Conservation (phyloP, 2,329 filamentous ascomycete species). For the Lecanicillium sp. region DNA sequence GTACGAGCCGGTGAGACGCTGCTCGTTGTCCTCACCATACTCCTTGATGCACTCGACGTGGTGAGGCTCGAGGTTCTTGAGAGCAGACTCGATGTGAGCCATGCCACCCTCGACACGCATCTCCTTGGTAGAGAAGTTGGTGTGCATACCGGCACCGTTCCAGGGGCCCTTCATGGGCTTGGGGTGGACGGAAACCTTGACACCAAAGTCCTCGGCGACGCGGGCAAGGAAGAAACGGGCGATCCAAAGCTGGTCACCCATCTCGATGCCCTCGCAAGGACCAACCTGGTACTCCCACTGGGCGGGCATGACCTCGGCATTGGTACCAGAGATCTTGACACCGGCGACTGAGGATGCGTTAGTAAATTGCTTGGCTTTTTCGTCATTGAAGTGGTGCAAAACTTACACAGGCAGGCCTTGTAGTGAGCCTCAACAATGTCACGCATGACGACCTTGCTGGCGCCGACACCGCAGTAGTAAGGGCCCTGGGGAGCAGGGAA, state of each 20-base stretch:
- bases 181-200: slow-evolving; percentile 88
- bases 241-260: slow-evolving; percentile 96
- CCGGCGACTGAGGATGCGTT: no score
- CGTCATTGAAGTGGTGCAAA: no score
- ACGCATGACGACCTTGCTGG: slow-evolving; percentile 94
- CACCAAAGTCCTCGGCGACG: slow-evolving; percentile 92
- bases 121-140: slow-evolving; percentile 83
- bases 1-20: slow-evolving; percentile 84
- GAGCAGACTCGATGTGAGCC: slow-evolving; percentile 82
- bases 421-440: slow-evolving; percentile 77
- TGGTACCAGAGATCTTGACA: slow-evolving; percentile 94
- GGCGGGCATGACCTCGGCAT: slow-evolving; percentile 96
- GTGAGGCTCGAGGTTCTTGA: slow-evolving; percentile 74
- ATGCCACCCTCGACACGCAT: slow-evolving; percentile 91
- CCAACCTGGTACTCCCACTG: slow-evolving; percentile 99
- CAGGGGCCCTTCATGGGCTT: slow-evolving; percentile 90
- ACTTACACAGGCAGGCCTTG: slow-evolving; percentile 68
- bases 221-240: slow-evolving; percentile 74
- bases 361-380: no score
- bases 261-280: slow-evolving; percentile 76
- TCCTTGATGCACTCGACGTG: slow-evolving; percentile 83
- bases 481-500: slow-evolving; percentile 66
- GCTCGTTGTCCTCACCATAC: slow-evolving; percentile 92
- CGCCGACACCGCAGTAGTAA: slow-evolving; percentile 80
- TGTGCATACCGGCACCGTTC: slow-evolving; percentile 93